Conservation (phyloP, 768 basidiomycete genomes). For the Rhodotorula taiwanensis region DNA sequence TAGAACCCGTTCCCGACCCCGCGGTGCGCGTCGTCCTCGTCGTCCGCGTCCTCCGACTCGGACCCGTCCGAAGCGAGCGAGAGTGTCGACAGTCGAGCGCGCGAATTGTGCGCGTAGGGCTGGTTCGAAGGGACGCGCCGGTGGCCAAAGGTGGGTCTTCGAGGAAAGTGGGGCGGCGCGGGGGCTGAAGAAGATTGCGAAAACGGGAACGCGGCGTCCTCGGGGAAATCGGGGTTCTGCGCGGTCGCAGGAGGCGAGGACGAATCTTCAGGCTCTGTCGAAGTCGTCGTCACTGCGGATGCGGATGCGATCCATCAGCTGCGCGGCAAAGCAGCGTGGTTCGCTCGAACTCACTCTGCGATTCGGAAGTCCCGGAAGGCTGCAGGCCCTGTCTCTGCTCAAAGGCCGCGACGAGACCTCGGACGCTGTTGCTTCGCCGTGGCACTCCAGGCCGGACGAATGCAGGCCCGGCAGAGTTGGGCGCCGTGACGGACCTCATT, state of each 20-base stretch:
- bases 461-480: background rate
- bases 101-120: slow-evolving; percentile 11
- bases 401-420: too few relatives aligned
- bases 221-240: slow-evolving; percentile 8
- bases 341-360: background rate
- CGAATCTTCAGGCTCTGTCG: background rate
- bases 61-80: slow-evolving; percentile 26
- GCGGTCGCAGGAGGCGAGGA: background rate
- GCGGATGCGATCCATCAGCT: too few relatives aligned
- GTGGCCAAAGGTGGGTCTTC: slow-evolving; percentile 23
- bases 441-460: too few relatives aligned
- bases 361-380: background rate
- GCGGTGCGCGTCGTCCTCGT: background rate
- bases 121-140: slow-evolving; percentile 7
- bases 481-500: slow-evolving; percentile 3
- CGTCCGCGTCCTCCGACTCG: slow-evolving; percentile 8
- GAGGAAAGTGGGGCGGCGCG: slow-evolving; percentile 17
- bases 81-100: slow-evolving; percentile 24
- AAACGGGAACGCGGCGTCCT: slow-evolving; percentile 21
- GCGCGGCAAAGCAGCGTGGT: background rate
- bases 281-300: too few relatives aligned
- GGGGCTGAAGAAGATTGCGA: slow-evolving; percentile 10
- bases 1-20: slow-evolving; percentile 26
- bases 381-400: too few relatives aligned
- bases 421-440: too few relatives aligned